Evolutionary conservation across 2,329 filamentous ascomycete genomes (phyloP), one percentile per base, ranked within the genome.

Genomic region (Hirsutella rhossiliensis): DNA sequence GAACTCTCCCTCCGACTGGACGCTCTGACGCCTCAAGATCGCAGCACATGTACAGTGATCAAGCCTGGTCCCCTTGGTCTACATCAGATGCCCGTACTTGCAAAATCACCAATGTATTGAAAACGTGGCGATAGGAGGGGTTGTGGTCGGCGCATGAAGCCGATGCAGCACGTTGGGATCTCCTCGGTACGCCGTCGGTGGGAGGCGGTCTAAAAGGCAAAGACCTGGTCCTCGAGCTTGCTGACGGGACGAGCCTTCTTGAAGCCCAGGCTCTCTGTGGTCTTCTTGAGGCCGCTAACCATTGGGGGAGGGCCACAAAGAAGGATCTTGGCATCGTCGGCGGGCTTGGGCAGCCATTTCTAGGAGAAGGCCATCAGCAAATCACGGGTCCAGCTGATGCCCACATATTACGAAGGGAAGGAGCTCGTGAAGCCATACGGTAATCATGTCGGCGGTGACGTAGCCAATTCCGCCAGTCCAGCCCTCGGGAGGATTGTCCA

Each of bases 151-250:
- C 4, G 9, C 9, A 27, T 27, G 23, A 7, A 7, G 23, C n/a
- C 31, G 4, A 13, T 34, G 31, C 2, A 34, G 13, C 12, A 34
- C 31, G 12, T 34, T 4, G 13, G n/a, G 13, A 34, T 17, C 8
- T 27, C 2, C 12, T 34, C 31, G 3, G 8, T n/a, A 34, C 8
- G 18, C n/a, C 9, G 7, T 17, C 7, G 2, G 37, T 28, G 18
- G 3, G 5, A 15, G 4, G 9, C 5, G 12, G 11, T 6, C 60
- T 66, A 69, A 69, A 98, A 98, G 60, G 87, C 88, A 71, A 98
- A 98, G 54, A 98, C 87, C 67, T 97, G 92, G 65, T 98, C 92
- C 62, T 90, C 85, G 43, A 97, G 80, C 78, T 97, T 97, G 80
- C 89, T 96, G 57, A 97, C 89, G 38, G 90, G 87, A 48, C 82